These are phyloP conservation scores for Naganishia cerealis DNA, from an alignment of 1,284 basidiomycete species.

Conservation along the genomic window DNA sequence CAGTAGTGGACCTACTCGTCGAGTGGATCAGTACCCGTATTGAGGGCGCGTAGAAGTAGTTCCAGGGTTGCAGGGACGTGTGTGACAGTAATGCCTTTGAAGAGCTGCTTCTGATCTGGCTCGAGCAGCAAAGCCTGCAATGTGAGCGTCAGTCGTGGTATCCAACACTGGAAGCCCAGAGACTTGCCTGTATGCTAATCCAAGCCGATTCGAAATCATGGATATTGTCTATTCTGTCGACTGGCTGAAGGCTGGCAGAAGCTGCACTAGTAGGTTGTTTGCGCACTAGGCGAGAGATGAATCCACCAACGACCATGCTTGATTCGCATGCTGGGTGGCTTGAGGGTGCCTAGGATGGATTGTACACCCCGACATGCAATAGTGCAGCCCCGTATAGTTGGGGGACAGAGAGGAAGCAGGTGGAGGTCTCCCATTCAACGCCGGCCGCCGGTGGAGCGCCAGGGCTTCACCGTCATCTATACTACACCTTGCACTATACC, in stretches of 20 bases:
- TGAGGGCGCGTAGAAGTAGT: constrained; percentile 82
- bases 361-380: too few species aligned
- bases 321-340: neutral
- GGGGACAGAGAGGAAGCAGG: too few species aligned
- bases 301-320: constrained; percentile 6
- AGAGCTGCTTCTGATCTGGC: constrained; percentile 51
- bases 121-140: constrained; percentile 46
- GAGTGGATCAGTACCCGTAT: constrained; percentile 79
- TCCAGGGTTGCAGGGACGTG: constrained; percentile 74
- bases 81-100: constrained; percentile 73
- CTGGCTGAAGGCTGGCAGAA: too few species aligned
- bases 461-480: too few species aligned
- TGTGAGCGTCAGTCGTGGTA: neutral
- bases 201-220: constrained; percentile 13
- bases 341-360: too few species aligned
- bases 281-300: constrained; percentile 9
- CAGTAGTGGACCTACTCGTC: constrained; percentile 67
- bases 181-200: constrained; percentile 8
- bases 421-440: too few species aligned
- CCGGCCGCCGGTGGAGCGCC: too few species aligned
- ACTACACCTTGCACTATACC: too few species aligned
- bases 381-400: too few species aligned
- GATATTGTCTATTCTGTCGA: neutral
- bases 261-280: neutral
- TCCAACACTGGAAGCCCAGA: neutral